Base-by-base conservation (phyloP, 371 early-diverging fungal genomes). In the Scutellospora calospora region DNA sequence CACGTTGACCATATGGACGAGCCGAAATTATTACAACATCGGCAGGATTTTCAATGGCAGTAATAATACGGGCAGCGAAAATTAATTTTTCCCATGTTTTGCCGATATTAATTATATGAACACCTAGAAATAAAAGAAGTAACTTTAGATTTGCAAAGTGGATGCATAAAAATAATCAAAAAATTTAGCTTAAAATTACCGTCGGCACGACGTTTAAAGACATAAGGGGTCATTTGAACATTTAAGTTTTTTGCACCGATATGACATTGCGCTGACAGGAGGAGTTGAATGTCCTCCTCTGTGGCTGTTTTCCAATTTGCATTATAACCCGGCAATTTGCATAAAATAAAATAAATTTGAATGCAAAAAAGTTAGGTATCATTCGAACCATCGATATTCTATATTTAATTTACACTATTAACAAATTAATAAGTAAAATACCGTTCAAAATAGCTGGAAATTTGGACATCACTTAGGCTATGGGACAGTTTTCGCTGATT, bases 51-150 rank as follows among this genome's bases (percentile, higher is more conserved):
- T 97, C 97, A 84, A 99, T 93, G 84, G 97, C 91, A 79, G 97
- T 97, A 84, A 99, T 96, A 87, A 97, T 92, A 89, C 99, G 96
- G 82, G 99, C 98, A 81, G 99, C 99, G 72, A 99, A 89, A 71
- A 99, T 94, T 49, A 99, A 88, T 94, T 99, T 99, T 90, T 99
- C 99, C 99, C 99, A 99, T 86, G 97, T 97, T 91, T 99, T 97
- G 85, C 95, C 95, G 76, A 99, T 88, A 94, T 99, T 97, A 90
- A 99, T 97, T 87, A 99, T 89, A 94, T 97, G 91, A 87, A 98
- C 89, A 85, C 93, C 92, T 89, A 54, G 5, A 25, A 35, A 82
- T 31, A 35, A 27, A 51, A 59, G 2, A 41, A n/a, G n/a, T n/a
- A n/a, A n/a, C n/a, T n/a, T n/a, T n/a, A n/a, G n/a, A n/a, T n/a